A percentile compares a stretch with the other conserved stretches of the same genome.
Evolutionary conservation across 228 moss, liverwort and hornwort species (phyloP).

Genomic region (Sphagnum magellanicum): DNA sequence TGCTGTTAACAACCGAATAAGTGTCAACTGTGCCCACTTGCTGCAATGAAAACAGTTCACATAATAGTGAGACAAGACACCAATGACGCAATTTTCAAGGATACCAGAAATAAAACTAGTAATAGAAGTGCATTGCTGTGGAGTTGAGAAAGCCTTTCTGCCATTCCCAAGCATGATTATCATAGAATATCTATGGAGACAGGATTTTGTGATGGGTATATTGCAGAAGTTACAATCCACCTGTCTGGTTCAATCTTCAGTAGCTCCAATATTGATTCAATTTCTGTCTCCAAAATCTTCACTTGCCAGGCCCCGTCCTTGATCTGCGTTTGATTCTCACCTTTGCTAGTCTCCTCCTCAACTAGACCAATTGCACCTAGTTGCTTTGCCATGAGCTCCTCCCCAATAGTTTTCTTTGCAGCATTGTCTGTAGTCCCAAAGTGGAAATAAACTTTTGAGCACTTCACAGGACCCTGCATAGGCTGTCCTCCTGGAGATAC

Average conservation of each 20-base stretch:
- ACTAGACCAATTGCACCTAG: not conserved
- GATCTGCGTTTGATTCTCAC: slow-evolving; percentile 1
- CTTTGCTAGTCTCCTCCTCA: slow-evolving; percentile 6
- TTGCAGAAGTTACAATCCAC: slow-evolving; percentile 11
- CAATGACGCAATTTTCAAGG: too few relatives aligned
- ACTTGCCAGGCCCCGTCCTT: slow-evolving; percentile 40
- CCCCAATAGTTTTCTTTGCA: slow-evolving; percentile 11
- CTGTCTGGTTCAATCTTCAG: slow-evolving; percentile 79
- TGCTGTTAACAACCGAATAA: slow-evolving; percentile 60
- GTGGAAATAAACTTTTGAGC: too few relatives aligned
- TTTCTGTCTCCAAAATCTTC: slow-evolving; percentile 57
- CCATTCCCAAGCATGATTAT: too few relatives aligned
- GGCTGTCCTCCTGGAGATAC: slow-evolving; percentile 18
- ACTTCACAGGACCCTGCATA: slow-evolving; percentile 15
- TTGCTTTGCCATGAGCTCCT: not conserved
- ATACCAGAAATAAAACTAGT: too few relatives aligned
- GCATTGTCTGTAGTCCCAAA: not conserved
- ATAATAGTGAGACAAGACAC: too few relatives aligned
- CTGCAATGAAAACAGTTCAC: slow-evolving; percentile 23
- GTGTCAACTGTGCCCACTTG: slow-evolving; percentile 89
- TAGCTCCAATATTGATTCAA: slow-evolving; percentile 66
- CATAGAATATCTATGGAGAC: too few relatives aligned
- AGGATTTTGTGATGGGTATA: not conserved
- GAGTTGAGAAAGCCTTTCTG: too few relatives aligned
- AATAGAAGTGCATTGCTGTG: too few relatives aligned